Percentiles rank a stretch among this genome's conserved stretches.
phyloP scores from a whole-genome alignment of 805 yeast species.

The Candida cerambycidarum region DNA sequence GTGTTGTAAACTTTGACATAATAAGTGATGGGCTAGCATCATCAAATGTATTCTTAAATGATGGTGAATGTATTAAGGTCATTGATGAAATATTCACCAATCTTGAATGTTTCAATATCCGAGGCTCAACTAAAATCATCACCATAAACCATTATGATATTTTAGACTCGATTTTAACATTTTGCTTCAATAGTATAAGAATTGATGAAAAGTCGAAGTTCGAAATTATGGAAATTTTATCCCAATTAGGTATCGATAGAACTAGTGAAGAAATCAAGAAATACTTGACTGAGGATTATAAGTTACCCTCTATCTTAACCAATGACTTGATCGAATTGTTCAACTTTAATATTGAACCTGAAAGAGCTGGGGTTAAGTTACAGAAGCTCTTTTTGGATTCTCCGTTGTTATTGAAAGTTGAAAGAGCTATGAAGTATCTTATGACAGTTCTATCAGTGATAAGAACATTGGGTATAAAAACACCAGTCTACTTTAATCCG shows the following conservation, averaged over 20 bases:
- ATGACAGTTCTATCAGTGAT: conserved; percentile 54
- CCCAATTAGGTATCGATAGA: conserved; percentile 72
- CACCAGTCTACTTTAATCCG: conserved; percentile 68
- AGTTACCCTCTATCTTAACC: conserved; percentile 76
- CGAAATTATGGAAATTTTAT: conserved; percentile 67
- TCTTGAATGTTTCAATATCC: conserved; percentile 63
- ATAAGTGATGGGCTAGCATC: conserved; percentile 51
- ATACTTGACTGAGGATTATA: conserved; percentile 51
- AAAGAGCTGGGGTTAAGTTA: conserved; percentile 59
- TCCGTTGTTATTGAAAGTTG: conserved; percentile 59
- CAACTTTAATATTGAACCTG: conserved; percentile 72
- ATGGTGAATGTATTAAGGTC: conserved; percentile 86
- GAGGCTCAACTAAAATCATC: conserved; percentile 52
- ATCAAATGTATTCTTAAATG: conserved; percentile 52
- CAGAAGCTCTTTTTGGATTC: conserved; percentile 74
- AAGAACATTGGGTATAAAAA: conserved; percentile 57
- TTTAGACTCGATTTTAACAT: conserved; percentile 56
- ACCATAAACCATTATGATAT: conserved; percentile 81
- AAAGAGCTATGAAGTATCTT: conserved; percentile 62
- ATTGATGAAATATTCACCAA: conserved; percentile 67
- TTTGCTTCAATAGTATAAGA: conserved; percentile 80
- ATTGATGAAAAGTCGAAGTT: conserved; percentile 60
- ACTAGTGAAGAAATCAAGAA: conserved; percentile 57
- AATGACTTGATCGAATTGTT: conserved; percentile 75
- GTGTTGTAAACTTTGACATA: conserved; percentile 87